A percentile compares a stretch with the other conserved stretches of the same genome.
Conservation (phyloP, 148 eudicot species). For the Silene uniflora region DNA sequence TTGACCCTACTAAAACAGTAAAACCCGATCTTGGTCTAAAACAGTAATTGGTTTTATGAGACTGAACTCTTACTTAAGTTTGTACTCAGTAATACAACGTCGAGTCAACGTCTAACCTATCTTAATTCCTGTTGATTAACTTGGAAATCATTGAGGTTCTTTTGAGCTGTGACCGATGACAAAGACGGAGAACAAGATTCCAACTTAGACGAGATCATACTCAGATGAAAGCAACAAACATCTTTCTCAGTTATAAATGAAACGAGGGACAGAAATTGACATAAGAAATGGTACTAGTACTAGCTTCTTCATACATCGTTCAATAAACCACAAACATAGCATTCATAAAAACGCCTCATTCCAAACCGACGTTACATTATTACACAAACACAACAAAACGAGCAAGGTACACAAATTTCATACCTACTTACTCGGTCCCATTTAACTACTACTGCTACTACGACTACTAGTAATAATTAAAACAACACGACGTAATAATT, state of each 20-base stretch:
- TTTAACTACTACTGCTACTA: background rate
- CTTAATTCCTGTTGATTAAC: no score
- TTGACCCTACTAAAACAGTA: no score
- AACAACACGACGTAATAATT: background rate
- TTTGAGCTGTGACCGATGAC: background rate
- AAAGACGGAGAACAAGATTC: background rate
- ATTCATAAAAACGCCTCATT: background rate
- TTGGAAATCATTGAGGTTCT: no score
- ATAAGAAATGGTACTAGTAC: background rate
- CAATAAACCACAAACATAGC: background rate
- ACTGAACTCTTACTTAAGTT: no score
- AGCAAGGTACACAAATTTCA: background rate
- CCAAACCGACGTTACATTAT: slow-evolving; percentile 3
- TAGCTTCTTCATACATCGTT: background rate
- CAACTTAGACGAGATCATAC: background rate
- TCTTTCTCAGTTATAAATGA: background rate
- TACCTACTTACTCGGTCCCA: background rate
- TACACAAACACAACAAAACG: background rate
- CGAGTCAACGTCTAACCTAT: no score
- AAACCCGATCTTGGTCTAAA: no score
- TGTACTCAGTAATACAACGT: no score
- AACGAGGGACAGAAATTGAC: slow-evolving; percentile 2
- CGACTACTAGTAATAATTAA: background rate
- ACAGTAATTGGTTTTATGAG: no score
- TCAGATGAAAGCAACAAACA: background rate